Percentiles rank a stretch among this genome's conserved stretches.
Conservation (phyloP, 345 rosid species). For the Pistacia atlantica region DNA sequence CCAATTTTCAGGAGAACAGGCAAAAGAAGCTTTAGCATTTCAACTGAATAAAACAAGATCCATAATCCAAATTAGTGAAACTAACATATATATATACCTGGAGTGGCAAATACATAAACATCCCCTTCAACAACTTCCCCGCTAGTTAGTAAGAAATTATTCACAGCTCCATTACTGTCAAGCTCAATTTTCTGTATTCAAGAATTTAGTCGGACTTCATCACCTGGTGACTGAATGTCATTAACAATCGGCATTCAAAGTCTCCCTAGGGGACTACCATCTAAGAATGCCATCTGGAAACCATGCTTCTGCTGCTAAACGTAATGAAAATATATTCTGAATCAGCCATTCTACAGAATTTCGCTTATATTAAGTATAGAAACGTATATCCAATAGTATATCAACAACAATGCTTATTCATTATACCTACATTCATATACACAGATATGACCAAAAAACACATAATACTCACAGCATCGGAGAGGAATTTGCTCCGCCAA, state of each 20-base stretch:
- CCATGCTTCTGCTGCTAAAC: slow-evolving; percentile 88
- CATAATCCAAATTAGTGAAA: too few relatives aligned
- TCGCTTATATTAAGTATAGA: neutral
- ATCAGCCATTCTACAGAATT: slow-evolving; percentile 10
- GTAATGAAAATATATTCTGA: slow-evolving; percentile 12
- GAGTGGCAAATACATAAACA: too few relatives aligned
- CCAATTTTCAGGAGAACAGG: slow-evolving; percentile 61
- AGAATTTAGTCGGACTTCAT: too few relatives aligned
- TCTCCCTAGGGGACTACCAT: slow-evolving; percentile 96
- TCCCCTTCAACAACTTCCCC: too few relatives aligned
- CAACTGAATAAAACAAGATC: too few relatives aligned
- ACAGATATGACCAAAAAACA: slow-evolving; percentile 5
- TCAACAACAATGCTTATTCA: neutral
- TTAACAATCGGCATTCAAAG: slow-evolving; percentile 85
- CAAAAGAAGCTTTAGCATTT: slow-evolving; percentile 68
- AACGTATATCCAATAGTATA: neutral
- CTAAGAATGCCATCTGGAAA: slow-evolving; percentile 96
- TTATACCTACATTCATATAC: neutral
- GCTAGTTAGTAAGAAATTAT: too few relatives aligned
- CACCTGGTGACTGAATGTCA: slow-evolving; percentile 55
- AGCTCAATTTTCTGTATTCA: too few relatives aligned
- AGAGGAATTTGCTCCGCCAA: too few relatives aligned
- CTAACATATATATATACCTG: too few relatives aligned
- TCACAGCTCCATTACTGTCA: too few relatives aligned
- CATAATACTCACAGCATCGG: neutral